phyloP scores from a whole-genome alignment of 2,329 filamentous ascomycete genomes.

The Pseudogymnoascus sp. region DNA sequence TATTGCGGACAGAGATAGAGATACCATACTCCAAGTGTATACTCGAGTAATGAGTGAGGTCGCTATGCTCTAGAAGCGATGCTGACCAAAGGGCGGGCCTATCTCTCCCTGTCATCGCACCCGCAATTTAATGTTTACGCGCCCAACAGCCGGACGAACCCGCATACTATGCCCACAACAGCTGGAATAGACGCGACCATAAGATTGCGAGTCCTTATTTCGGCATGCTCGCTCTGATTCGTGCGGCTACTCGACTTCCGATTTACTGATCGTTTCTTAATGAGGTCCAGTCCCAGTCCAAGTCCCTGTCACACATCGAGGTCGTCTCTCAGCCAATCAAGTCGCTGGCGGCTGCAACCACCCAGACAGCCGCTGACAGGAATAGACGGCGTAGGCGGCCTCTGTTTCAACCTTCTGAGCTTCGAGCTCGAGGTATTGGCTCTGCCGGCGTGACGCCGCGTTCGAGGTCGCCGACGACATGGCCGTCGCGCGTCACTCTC shows the following conservation, averaged over 20 bases:
- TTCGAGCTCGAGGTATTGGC: neutral
- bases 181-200: neutral
- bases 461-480: neutral
- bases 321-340: slow-evolving; percentile 7
- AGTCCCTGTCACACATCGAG: neutral
- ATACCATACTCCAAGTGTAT: neutral
- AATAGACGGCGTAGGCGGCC: neutral
- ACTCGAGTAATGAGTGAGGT: neutral
- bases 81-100: neutral
- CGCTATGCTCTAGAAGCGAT: neutral
- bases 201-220: neutral
- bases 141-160: neutral
- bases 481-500: neutral
- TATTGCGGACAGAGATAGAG: neutral
- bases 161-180: neutral
- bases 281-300: neutral
- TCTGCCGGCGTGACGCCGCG: neutral
- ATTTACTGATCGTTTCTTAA: slow-evolving; percentile 3
- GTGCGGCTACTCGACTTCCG: neutral
- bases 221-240: neutral
- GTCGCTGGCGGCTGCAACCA: neutral
- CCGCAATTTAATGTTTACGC: neutral
- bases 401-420: neutral
- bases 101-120: neutral
- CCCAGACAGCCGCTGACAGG: slow-evolving; percentile 8